Conservation (phyloP, 495 filamentous ascomycete genomes). For the Halenospora varia region DNA sequence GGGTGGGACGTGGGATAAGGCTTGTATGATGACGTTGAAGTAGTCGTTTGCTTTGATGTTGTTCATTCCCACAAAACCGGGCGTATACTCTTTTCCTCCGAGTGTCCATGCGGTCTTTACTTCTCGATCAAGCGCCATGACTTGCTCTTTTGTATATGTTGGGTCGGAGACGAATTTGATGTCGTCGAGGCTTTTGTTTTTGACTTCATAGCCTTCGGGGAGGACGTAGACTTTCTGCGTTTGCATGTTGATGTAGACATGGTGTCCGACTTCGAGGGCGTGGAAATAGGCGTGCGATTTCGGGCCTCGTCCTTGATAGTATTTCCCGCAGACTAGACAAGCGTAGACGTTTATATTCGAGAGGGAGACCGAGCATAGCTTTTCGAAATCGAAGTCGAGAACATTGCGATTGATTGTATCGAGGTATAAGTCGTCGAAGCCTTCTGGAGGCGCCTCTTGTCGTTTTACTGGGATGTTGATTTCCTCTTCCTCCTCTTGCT, state of each 20-base stretch:
- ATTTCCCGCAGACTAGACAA: constrained; percentile 95
- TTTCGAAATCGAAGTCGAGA: constrained; percentile 96
- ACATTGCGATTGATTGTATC: constrained; percentile 91
- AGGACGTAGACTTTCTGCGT: constrained; percentile 94
- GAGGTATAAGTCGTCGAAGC: constrained; percentile 94
- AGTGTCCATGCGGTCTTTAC: constrained; percentile 74
- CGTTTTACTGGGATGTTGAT: constrained; percentile 43
- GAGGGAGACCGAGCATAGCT: constrained; percentile 90
- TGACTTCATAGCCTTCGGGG: constrained; percentile 95
- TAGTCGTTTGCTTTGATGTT: constrained; percentile 99
- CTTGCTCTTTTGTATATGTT: constrained; percentile 72
- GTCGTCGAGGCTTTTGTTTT: constrained; percentile 92
- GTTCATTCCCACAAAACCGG: constrained; percentile 97
- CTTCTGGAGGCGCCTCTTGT: constrained; percentile 75
- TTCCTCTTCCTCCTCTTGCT: constrained; percentile 37
- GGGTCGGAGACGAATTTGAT: constrained; percentile 98
- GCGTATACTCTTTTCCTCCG: constrained; percentile 75
- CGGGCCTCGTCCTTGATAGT: constrained; percentile 90
- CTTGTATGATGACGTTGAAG: constrained; percentile 93
- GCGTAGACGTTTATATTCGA: constrained; percentile 99
- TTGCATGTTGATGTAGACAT: constrained; percentile 96
- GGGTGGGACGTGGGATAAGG: constrained; percentile 83
- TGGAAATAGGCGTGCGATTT: constrained; percentile 98
- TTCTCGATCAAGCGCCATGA: constrained; percentile 74
- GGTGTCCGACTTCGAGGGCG: constrained; percentile 88